These are phyloP conservation scores for Lachnum nothofagi DNA, from an alignment of 2,329 filamentous ascomycete genomes.

Conservation along the genomic window DNA sequence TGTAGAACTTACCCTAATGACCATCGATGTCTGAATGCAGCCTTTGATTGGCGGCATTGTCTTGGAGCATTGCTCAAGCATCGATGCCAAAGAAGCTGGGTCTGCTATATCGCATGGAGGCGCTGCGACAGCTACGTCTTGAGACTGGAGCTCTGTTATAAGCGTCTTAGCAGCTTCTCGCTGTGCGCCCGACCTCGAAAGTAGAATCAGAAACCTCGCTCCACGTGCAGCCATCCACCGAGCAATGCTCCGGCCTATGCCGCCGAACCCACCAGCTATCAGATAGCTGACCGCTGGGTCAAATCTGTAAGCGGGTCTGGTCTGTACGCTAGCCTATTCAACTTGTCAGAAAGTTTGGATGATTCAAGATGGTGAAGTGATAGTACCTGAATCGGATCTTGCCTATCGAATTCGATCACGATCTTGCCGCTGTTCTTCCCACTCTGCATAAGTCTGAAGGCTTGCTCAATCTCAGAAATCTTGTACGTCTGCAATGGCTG, in stretches of 20 bases:
- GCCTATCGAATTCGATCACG: background rate
- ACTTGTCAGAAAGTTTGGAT: too few species aligned
- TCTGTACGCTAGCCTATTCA: too few species aligned
- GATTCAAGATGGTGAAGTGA: too few species aligned
- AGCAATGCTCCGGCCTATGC: slow-evolving; percentile 26
- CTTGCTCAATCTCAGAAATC: slow-evolving; percentile 9
- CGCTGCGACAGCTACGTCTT: slow-evolving; percentile 40
- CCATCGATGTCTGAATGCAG: slow-evolving; percentile 43
- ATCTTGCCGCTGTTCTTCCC: slow-evolving; percentile 16
- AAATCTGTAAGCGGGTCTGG: slow-evolving; percentile 8
- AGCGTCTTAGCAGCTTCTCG: slow-evolving; percentile 5
- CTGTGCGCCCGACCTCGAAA: slow-evolving; percentile 24
- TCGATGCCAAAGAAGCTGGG: slow-evolving; percentile 18
- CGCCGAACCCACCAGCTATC: slow-evolving; percentile 30
- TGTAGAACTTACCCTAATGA: slow-evolving; percentile 26
- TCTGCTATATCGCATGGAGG: slow-evolving; percentile 45
- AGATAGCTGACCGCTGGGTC: slow-evolving; percentile 24
- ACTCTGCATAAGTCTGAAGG: slow-evolving; percentile 13
- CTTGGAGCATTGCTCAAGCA: background rate
- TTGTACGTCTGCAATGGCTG: background rate
- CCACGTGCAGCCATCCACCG: slow-evolving; percentile 22
- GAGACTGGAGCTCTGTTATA: slow-evolving; percentile 6
- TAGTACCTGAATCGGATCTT: slow-evolving; percentile 1
- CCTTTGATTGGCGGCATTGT: slow-evolving; percentile 34
- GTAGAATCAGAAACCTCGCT: slow-evolving; percentile 27